Percentiles rank a stretch among this genome's conserved stretches.
Evolutionary conservation across 2,329 filamentous ascomycete genomes (phyloP).

Genomic region (Scolecobasidium constrictum): DNA sequence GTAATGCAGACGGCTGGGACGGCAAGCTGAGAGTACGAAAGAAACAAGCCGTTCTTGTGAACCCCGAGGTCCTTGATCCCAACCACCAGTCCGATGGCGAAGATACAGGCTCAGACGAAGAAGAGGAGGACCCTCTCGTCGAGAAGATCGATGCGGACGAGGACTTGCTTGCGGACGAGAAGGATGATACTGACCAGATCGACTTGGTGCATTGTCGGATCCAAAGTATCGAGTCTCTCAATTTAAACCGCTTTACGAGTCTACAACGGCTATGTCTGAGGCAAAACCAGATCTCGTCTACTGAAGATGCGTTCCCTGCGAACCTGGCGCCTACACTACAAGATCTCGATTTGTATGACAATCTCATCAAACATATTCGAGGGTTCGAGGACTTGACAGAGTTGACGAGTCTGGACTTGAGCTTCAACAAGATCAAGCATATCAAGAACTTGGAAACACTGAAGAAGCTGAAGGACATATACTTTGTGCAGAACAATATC

Average conservation of each 20-base stretch:
- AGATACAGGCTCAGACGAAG: conserved; percentile 78
- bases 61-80: conserved; percentile 71
- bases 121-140: conserved; percentile 53
- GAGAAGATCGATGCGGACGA: conserved; percentile 75
- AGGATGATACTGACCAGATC: conserved; percentile 57
- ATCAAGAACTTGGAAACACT: conserved; percentile 82
- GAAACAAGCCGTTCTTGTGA: conserved; percentile 52
- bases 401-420: conserved; percentile 74
- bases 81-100: conserved; percentile 78
- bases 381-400: conserved; percentile 68
- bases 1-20: conserved; percentile 55
- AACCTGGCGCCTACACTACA: conserved; percentile 54
- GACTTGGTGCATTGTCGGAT: conserved; percentile 84
- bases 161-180: conserved; percentile 50
- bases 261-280: conserved; percentile 74
- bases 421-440: conserved; percentile 99
- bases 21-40: conserved; percentile 69
- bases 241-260: conserved; percentile 72
- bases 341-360: conserved; percentile 95
- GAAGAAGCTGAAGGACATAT: conserved; percentile 69
- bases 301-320: conserved; percentile 60
- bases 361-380: conserved; percentile 77
- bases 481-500: conserved; percentile 93
- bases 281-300: conserved; percentile 72
- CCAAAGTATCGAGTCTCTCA: conserved; percentile 62